Conservation (phyloP, 805 yeast genomes). For the Saturnispora gosingensis region DNA sequence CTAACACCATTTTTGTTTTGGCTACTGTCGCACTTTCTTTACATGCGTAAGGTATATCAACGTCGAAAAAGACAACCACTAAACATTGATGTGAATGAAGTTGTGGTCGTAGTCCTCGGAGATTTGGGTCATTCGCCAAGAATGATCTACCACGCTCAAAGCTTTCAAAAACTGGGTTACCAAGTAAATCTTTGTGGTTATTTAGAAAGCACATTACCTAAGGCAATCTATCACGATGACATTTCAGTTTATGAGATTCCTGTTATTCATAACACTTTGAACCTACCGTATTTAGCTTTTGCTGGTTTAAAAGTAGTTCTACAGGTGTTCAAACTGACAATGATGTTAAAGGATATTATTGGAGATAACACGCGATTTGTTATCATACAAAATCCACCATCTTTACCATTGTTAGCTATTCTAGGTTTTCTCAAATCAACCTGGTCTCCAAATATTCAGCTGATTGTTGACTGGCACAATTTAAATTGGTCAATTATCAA, state of each 20-base stretch:
- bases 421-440: slow-evolving; percentile 44
- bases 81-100: slow-evolving; percentile 34
- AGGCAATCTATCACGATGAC: slow-evolving; percentile 40
- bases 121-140: slow-evolving; percentile 94
- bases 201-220: slow-evolving; percentile 46
- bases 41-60: slow-evolving; percentile 12
- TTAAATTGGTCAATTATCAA: slow-evolving; percentile 77
- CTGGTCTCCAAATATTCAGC: slow-evolving; percentile 38
- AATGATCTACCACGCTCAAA: slow-evolving; percentile 81
- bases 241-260: slow-evolving; percentile 37
- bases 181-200: slow-evolving; percentile 83
- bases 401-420: slow-evolving; percentile 69
- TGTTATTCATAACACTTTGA: slow-evolving; percentile 29
- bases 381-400: slow-evolving; percentile 87
- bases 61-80: slow-evolving; percentile 10
- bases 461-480: slow-evolving; percentile 95
- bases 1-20: slow-evolving; percentile 37
- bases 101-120: slow-evolving; percentile 78
- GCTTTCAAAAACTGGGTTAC: slow-evolving; percentile 62
- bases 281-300: slow-evolving; percentile 48
- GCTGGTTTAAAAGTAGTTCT: slow-evolving; percentile 47
- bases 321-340: slow-evolving; percentile 43
- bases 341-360: slow-evolving; percentile 42
- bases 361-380: slow-evolving; percentile 57
- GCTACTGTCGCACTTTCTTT: slow-evolving; percentile 30